Base-by-base conservation (phyloP, 192 early-diverging fungal species). In the Dissophora globulifera region DNA sequence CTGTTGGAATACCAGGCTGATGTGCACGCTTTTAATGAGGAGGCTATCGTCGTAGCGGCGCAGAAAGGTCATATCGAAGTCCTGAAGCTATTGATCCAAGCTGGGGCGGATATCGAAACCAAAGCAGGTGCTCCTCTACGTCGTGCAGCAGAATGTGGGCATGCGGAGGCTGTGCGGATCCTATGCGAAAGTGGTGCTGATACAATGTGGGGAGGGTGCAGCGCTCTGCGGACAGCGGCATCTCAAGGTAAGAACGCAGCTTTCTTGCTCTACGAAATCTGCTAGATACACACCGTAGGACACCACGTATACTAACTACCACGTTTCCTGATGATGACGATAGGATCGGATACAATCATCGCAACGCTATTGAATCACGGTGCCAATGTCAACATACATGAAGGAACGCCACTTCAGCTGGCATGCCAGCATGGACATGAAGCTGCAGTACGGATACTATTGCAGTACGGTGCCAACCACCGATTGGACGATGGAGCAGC, bases 401-500 rank as follows among this genome's bases (percentile, higher is more conserved):
- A 76, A 41, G 72, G 72, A 50, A 66, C 72, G 42, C 72, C 72
- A 1, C 58, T 76, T 30, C 72, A 76, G 27, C 29, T 76, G 1
- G 72, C 72, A 42, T 76, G 72, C 43, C 58, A 67, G 10, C 72
- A 62, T 16, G 63, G 72, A 4, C 72, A 76, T 27, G 72, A 76
- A 31, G 63, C 50, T 38, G 63, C 72, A 4, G 72, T 67, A 16
- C 63, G 64, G 27, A 64, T 67, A 2, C 40, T 76, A 6, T 48
- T 76, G 12, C 26, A 38, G 20, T 67, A 76, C 19, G 72, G 72
- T 1, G 72, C 72, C 0, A 76, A 76, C 30, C 72, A 76, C 25
- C 49, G 72, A 50, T 52, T 76, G 40, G 72, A 76, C 25, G 72
- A 76, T 31, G 72, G 72, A 22, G 72, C 72, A 10, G 72, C 72